These are phyloP conservation scores for Xylaria sp. DNA, from an alignment of 2,329 filamentous ascomycete genomes.

Conservation along the genomic window DNA sequence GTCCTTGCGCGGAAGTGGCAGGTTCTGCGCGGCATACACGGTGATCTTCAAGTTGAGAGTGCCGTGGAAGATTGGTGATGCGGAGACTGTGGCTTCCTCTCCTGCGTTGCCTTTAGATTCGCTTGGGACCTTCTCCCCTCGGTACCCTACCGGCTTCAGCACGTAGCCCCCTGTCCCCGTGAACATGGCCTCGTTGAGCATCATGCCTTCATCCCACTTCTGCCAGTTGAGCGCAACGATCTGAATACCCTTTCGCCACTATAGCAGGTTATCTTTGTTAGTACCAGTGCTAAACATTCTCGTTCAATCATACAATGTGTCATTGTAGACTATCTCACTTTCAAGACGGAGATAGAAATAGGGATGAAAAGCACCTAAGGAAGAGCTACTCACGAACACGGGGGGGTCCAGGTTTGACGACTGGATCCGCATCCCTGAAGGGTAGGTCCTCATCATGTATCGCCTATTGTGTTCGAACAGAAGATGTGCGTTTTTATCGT, in stretches of 20 bases:
- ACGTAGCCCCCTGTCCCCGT: conserved; percentile 82
- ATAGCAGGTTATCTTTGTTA: conserved; percentile 3
- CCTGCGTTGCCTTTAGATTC: conserved; percentile 36
- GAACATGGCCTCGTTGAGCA: conserved; percentile 96
- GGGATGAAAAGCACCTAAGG: neutral
- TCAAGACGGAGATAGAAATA: neutral
- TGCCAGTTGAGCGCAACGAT: conserved; percentile 96
- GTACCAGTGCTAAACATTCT: neutral
- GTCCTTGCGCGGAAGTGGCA: conserved; percentile 67
- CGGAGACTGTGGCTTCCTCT: conserved; percentile 24
- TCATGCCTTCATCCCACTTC: conserved; percentile 87
- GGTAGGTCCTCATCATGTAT: conserved; percentile 87
- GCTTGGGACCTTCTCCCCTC: conserved; percentile 41
- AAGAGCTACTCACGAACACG: conserved; percentile 56
- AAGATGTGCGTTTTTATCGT: conserved; percentile 52
- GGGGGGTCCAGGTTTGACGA: conserved; percentile 88
- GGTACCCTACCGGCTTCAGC: conserved; percentile 73
- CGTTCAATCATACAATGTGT: neutral
- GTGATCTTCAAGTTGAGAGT: conserved; percentile 74
- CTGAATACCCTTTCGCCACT: conserved; percentile 85
- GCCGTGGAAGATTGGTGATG: conserved; percentile 53
- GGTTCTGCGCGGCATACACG: conserved; percentile 76
- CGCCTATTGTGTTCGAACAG: conserved; percentile 83
- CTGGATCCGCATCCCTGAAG: conserved; percentile 78
- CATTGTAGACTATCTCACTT: neutral